phyloP scores from a whole-genome alignment of 2,329 filamentous ascomycete species.

The Sporothrix globosa region DNA sequence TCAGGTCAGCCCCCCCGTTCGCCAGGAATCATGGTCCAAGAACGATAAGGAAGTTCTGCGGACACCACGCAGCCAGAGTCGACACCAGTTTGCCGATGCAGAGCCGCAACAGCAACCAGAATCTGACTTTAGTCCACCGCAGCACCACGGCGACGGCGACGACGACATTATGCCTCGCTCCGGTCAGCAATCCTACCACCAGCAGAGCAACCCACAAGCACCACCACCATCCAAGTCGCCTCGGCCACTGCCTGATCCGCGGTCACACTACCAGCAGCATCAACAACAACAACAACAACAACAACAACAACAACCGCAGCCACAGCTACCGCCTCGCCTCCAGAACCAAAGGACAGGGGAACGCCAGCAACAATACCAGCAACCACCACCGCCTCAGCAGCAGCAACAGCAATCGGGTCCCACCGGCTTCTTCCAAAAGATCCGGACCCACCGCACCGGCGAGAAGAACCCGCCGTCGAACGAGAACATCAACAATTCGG shows the following conservation, averaged over 20 bases:
- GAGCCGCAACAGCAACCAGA: not conserved
- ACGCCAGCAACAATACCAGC: constrained; percentile 29
- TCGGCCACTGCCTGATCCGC: constrained; percentile 50
- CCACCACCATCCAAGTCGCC: constrained; percentile 42
- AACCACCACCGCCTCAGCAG: constrained; percentile 17
- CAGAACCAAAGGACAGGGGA: constrained; percentile 15
- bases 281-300: constrained; percentile 29
- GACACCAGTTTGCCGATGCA: constrained; percentile 37
- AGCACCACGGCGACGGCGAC: not conserved
- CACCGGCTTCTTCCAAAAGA: constrained; percentile 32
- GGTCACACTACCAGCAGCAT: constrained; percentile 25
- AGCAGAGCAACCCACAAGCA: constrained; percentile 29
- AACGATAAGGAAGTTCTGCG: constrained; percentile 68
- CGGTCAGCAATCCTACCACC: constrained; percentile 28
- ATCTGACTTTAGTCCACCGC: constrained; percentile 18
- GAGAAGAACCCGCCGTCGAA: constrained; percentile 37
- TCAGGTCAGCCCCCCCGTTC: constrained; percentile 46
- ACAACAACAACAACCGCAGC: constrained; percentile 31
- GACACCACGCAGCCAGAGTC: constrained; percentile 54
- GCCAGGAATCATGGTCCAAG: constrained; percentile 65
- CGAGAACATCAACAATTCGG: constrained; percentile 1
- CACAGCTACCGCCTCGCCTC: not conserved
- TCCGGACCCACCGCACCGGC: constrained; percentile 44
- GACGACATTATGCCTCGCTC: constrained; percentile 30
- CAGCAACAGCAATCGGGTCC: constrained; percentile 23